Percentiles rank a stretch among this genome's conserved stretches.
Evolutionary conservation across 257 asterid genomes (phyloP).

Genomic region (Solanum boliviense): DNA sequence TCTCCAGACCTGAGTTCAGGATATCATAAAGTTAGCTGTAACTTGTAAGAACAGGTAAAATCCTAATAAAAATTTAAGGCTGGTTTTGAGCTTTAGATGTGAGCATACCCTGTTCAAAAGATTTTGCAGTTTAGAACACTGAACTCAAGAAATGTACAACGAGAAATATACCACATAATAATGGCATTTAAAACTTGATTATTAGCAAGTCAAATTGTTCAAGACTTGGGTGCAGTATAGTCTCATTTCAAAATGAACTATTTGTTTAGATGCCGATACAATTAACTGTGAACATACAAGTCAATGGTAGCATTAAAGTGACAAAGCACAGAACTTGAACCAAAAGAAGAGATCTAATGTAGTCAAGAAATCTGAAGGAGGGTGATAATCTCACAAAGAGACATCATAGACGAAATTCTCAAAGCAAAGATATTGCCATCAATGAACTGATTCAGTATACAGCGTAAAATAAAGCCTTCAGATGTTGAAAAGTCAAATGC

Average conservation of each 20-base stretch:
- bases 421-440: background rate
- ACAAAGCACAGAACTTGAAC: background rate
- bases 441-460: background rate
- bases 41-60: background rate
- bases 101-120: background rate
- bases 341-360: background rate
- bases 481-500: background rate
- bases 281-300: background rate
- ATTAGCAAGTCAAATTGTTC: background rate
- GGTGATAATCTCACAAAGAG: background rate
- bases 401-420: background rate
- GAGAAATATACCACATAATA: background rate
- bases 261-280: background rate
- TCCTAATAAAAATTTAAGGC: background rate
- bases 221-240: background rate
- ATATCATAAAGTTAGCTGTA: constrained; percentile 3
- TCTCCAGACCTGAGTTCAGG: constrained; percentile 68
- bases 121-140: background rate
- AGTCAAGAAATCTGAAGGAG: background rate
- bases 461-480: background rate
- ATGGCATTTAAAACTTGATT: background rate
- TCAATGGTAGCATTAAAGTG: background rate
- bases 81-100: background rate
- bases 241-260: background rate
- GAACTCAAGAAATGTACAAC: background rate